Base-by-base conservation (phyloP, 768 basidiomycete genomes). In the Leccinum subgranulosum region DNA sequence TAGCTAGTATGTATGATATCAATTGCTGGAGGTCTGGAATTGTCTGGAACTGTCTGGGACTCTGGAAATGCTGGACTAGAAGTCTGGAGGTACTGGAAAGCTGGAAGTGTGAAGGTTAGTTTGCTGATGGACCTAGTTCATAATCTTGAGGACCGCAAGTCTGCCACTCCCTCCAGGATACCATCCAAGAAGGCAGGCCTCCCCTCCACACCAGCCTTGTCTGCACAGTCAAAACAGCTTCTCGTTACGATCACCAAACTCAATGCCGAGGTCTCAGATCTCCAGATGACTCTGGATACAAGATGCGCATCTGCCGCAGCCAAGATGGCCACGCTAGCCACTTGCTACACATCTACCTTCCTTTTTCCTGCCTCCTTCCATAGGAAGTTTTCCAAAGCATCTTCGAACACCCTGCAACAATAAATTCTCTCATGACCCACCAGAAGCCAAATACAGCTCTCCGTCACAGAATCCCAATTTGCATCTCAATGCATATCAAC, bases 251-350 rank as follows among this genome's bases (percentile, higher is more conserved):
- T 79, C 11, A 55, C 73, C 1, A 66, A 74, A 7, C 67, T 83
- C 9, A 77, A 80, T 14, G 69, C 69, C 1, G 77, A 85, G 54
- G 65, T 84, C 19, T 79, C 77, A 11, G 59, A 70, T 0, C 64
- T 80, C 4, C 71, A 79, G 34, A 69, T 77, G 5, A 71, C 78
- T 48, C 60, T 79, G 12, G 76, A 81, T 2, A 78, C 80, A 4
- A 81, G 84, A 64, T 75, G 73, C 36, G 74, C 76, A 45, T 66
- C 69, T 0, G 69, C 76, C 0, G 90, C 91, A 3, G 85, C 86
- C 12, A 88, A 85, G 64, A 88, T 92, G 83, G 91, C 93, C 28
- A 83, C 89, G 64, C 88, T 92, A 82, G 91, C 93, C 28, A 83
- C 89, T 27, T 82, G 88, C 39, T 93, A 93, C 69, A 93, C 92